Evolutionary conservation across 2,329 filamentous ascomycete species (phyloP), one percentile per base, ranked within the genome.

Genomic region (Arachnomyces sp.): DNA sequence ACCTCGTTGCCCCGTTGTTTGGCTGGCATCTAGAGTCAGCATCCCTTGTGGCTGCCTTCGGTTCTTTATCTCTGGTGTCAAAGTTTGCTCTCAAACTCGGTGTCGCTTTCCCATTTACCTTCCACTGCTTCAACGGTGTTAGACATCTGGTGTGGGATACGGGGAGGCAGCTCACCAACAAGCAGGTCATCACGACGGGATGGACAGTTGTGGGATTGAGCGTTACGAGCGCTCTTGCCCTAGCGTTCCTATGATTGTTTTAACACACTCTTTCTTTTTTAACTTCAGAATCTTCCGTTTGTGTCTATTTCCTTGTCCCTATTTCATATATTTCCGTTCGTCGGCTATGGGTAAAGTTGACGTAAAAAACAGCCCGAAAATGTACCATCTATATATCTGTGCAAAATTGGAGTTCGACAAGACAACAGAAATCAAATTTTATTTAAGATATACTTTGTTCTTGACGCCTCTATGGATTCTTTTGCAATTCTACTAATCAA

Each of bases 1-100:
- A 95, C 74, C 82, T 95, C 46, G 77, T 77, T 49, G 81, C 87
- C 0, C 89, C 89, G 4, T 66, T 84, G 32, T 65, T 86, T 40
- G 89, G 82, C 49, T 81, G 76, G 74, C 78, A 85, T 57, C 62
- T 86, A 38, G 80, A 83, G 61, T 76, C 71, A 18, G 74, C 75
- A 15, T 74, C 71, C 15, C 61, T 86, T 54, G 80, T 78, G 6
- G 79, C 79, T 28, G 70, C 74, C 16, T 80, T 86, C 56, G 81
- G 72, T 5, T 68, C 74, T 32, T 74, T 79, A 61, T 79, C 80
- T 1, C 45, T 77, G 7, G 63, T 68, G 12, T 68, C 70, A 18
- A 82, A 86, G 68, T 53, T 81, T 15, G 51, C 60, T 13, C 56
- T 78, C 15, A 86, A 86, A 68, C 62, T 72, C 31, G 56, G 66